Percentiles rank a stretch among this genome's conserved stretches.
phyloP scores from a whole-genome alignment of 257 asterid species.

The Jacaranda mimosifolia region DNA sequence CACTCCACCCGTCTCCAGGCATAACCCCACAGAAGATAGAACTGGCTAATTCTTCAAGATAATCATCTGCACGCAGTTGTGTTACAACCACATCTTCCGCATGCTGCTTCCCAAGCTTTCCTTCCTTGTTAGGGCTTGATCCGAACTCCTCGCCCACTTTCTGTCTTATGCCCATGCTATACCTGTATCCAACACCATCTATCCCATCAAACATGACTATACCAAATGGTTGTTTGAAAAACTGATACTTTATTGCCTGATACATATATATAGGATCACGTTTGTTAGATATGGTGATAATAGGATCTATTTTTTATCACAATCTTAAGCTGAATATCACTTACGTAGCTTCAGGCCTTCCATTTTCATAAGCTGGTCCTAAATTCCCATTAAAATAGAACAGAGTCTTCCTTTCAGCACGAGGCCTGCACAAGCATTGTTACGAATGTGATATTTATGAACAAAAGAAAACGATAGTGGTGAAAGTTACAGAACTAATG shows the following conservation, averaged over 20 bases:
- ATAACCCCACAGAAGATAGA: slow-evolving; percentile 93
- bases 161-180: slow-evolving; percentile 99
- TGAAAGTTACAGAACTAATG: slow-evolving; percentile 9
- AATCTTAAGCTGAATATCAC: slow-evolving; percentile 42
- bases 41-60: slow-evolving; percentile 74
- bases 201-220: slow-evolving; percentile 12
- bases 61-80: slow-evolving; percentile 68
- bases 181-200: slow-evolving; percentile 57
- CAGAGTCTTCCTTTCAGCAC: slow-evolving; percentile 68
- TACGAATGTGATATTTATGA: slow-evolving; percentile 11
- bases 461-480: slow-evolving; percentile 25
- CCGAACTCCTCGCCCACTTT: slow-evolving; percentile 94
- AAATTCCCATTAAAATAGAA: slow-evolving; percentile 97
- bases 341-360: slow-evolving; percentile 96
- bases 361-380: slow-evolving; percentile 86
- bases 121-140: slow-evolving; percentile 81
- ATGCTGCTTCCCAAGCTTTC: slow-evolving; percentile 90
- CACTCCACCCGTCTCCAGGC: slow-evolving; percentile 99
- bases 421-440: slow-evolving; percentile 71
- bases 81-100: slow-evolving; percentile 83
- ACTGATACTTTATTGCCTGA: not conserved
- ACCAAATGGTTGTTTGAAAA: not conserved
- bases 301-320: slow-evolving; percentile 16
- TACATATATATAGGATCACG: not conserved
- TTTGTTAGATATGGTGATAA: not conserved